Evolutionary conservation across 2,329 filamentous ascomycete genomes (phyloP), one percentile per base, ranked within the genome.

Genomic region (Trichoderma breve): DNA sequence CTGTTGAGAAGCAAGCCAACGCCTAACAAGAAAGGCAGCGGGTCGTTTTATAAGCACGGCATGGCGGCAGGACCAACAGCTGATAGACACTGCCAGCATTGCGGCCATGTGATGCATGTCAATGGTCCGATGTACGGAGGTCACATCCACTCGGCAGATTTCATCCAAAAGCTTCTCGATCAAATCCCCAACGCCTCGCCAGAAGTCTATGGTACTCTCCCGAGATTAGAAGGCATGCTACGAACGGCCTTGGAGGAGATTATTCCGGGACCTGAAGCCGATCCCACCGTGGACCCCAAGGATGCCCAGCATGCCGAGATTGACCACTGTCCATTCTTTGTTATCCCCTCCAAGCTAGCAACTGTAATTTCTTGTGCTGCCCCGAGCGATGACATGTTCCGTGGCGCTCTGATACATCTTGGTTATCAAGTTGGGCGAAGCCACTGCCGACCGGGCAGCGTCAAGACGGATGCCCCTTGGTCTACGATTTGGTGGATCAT

Each of bases 391-490:
- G 90, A 93, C 75, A 87, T 91, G 69, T 83, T 99, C 73, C 89
- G 93, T 61, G 95, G 96, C 26, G 96, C 96, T 3, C 84, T 99
- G 34, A 87, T 90, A 26, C 88, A 92, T 73, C 86, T 97, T 1
- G 96, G 95, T 7, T 98, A 97, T 79, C 87, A 88, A 60, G 92
- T 92, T 4, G 93, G 93, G 1, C 90, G 95, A 77, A 97, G 93
- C 76, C 96, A 99, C 81, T 94, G 94, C 76, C 94, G 94, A 75
- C 88, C 93, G 0, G 95, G 95, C 30, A 96, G 93, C 77, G 90
- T 98, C 81, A 97, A 97, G 84, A 98, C 96, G 0, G 90, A 98
- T 81, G 96, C 96, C 15, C 93, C 95, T 0, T 99, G 94, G 94
- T 86, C 86, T 5, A 90, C 93, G 0, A 88, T 99, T 62, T 98